Evolutionary conservation across 305 asterid genomes (phyloP), one percentile per base, ranked within the genome.

Genomic region (Salvia sclarea): DNA sequence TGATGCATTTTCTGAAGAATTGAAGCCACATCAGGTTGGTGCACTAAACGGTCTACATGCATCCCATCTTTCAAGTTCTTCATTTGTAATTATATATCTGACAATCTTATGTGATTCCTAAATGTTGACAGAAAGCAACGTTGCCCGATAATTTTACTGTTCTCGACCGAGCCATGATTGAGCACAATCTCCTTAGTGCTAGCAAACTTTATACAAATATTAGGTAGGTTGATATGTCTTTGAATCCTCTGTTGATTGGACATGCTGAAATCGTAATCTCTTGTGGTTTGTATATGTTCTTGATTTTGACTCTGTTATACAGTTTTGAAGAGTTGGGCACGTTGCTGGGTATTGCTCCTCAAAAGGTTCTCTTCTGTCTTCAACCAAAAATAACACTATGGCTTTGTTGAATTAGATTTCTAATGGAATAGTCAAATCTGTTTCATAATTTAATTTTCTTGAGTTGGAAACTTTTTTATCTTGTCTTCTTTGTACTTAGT

Each of bases 161-260:
- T 77, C 88, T 93, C 61, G 98, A 93, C 71, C 95, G 97, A 69
- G 97, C 98, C 70, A 93, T 93, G 97, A 93, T 93, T 75, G 97
- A 93, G 80, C 98, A 93, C 76, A 93, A 93, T 82, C 98, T 93
- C 65, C 80, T 79, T 73, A 93, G 98, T 83, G 97, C 98, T 47
- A 90, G 97, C 88, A 93, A 93, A 76, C 97, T 93, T 50, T 93
- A 93, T 80, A 90, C 95, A 14, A 93, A 93, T 80, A 93, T 93
- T 71, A 90, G 98, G 97, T 88, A 72, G 55, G 83, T 69, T 64
- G 17, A 31, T 50, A 25, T 61, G 7, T 25, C 28, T 59, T 54
- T 56, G 50, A 9, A 40, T 61, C 50, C 68, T 60, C 13, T 37
- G 7, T 59, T 13, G 35, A 62, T 40, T 56, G 54, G 43, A 21